Base-by-base conservation (phyloP, 2,329 filamentous ascomycete genomes). In the Phoma sp. region DNA sequence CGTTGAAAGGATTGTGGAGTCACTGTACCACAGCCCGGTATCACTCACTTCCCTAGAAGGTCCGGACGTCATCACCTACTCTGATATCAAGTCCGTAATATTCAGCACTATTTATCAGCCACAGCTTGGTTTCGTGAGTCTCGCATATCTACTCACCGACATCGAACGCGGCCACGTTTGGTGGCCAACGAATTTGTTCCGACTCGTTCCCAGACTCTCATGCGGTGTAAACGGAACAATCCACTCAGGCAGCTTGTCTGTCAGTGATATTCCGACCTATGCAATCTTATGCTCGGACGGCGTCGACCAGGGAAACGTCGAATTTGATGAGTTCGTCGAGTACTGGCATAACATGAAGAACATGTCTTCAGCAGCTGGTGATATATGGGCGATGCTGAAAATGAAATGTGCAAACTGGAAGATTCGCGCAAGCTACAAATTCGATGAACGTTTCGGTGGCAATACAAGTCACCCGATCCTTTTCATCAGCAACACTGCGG, bases 401-500 rank as follows among this genome's bases (percentile, higher is more conserved):
- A 60, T 78, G 65, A 67, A 67, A 36, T 80, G 78, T 50, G 62
- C 72, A 3, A 64, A 66, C 13, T 79, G 76, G 72, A 59, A 58
- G 10, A 68, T 77, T 41, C 63, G 68, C 2, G 66, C 78, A 1
- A 55, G 58, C 8, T 66, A 73, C 55, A 67, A 65, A 38, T 79
- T 75, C 52, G 58, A 56, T 22, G 65, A 57, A 9, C 51, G 57
- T 0, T 68, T 64, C 51, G 65, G 67, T 7, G 71, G 61, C 55
- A 73, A 78, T 24, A 84, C 80, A 5, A 74, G 77, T 5, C 78
- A 83, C 58, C 85, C 85, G 0, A 73, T 87, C 29, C 75, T 87
- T 6, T 83, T 85, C 64, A 71, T 86, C 10, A 81, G 80, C 32
- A 86, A 83, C 62, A 82, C 79, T 0, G 76, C 81, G 11, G 85